Base-by-base conservation (phyloP, 2,329 filamentous ascomycete genomes). In the Sporothrix brunneoviolacea region DNA sequence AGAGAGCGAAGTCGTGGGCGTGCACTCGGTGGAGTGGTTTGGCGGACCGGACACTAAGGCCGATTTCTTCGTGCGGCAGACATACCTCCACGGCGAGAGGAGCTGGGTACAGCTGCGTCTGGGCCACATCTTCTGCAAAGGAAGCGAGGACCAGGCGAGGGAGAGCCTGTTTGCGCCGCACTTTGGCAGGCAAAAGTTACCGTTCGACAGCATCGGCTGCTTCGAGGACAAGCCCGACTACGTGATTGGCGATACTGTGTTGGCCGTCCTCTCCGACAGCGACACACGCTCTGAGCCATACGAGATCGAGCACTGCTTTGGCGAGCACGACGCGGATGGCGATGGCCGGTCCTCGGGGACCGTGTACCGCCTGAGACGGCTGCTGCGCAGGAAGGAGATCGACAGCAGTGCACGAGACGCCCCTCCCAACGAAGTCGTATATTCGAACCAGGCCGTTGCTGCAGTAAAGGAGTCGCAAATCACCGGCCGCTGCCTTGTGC, bases 51-150 rank as follows among this genome's bases (percentile, higher is more conserved):
- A 69, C 0, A 62, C 61, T 0, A 60, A 59, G 0, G 67, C 68
- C 2, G 76, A 81, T 7, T 79, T 83, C 40, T 87, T 91, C 54
- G 75, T 91, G 2, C 76, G 88, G 0, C 84, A 88, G 57, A 84
- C 79, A 0, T 91, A 88, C 57, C 61, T 80, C 1, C 73, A 75
- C 1, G 66, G 73, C 1, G 73, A 84, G 1, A 76, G 78, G 2
- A 74, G 77, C 15, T 91, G 87, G 70, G 66, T 80, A 0, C 79
- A 78, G 0, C 64, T 90, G 0, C 63, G 73, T 8, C 54, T 73
- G 4, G 58, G 65, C 0, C 80, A 91, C 57, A 70, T 83, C 28
- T 56, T 40, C 3, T 88, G 85, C 51, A 62, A 57, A 43, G 54
- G n/a, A 21, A 56, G 55, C 43, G n/a, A 12, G 2, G 13, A 12